phyloP scores from a whole-genome alignment of 2,329 filamentous ascomycete species.

The Pyrenochaeta sp. region DNA sequence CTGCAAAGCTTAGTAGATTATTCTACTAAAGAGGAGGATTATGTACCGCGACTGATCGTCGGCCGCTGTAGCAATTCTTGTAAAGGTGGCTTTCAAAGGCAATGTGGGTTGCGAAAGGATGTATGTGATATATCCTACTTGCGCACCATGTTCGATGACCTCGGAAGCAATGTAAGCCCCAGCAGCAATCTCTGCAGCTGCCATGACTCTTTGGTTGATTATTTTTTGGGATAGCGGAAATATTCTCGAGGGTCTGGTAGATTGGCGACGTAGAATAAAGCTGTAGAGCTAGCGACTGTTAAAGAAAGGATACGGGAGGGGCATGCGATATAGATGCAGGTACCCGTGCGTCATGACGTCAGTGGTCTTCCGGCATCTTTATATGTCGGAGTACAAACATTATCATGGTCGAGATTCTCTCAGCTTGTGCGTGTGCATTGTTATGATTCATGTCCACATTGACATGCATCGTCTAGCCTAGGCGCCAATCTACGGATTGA shows the following conservation, averaged over 20 bases:
- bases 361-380: not conserved
- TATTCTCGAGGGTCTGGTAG: not conserved
- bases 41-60: conserved; percentile 44
- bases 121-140: conserved; percentile 53
- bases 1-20: conserved; percentile 21
- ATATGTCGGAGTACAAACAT: not conserved
- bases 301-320: not conserved
- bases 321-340: not conserved
- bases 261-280: not conserved
- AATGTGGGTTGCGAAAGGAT: conserved; percentile 54
- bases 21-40: conserved; percentile 6
- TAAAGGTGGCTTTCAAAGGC: conserved; percentile 54
- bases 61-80: conserved; percentile 49
- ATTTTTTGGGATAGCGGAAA: not conserved
- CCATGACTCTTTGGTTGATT: not conserved
- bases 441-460: too few species aligned
- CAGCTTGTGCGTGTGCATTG: too few species aligned
- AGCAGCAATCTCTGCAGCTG: conserved; percentile 49
- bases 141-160: conserved; percentile 51
- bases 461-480: too few species aligned
- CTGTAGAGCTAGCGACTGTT: not conserved
- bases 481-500: too few species aligned
- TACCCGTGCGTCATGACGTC: not conserved
- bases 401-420: too few species aligned
- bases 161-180: conserved; percentile 49